A percentile compares a stretch with the other conserved stretches of the same genome.
Evolutionary conservation across 768 basidiomycete genomes (phyloP).

Genomic region (Mycena filopes): DNA sequence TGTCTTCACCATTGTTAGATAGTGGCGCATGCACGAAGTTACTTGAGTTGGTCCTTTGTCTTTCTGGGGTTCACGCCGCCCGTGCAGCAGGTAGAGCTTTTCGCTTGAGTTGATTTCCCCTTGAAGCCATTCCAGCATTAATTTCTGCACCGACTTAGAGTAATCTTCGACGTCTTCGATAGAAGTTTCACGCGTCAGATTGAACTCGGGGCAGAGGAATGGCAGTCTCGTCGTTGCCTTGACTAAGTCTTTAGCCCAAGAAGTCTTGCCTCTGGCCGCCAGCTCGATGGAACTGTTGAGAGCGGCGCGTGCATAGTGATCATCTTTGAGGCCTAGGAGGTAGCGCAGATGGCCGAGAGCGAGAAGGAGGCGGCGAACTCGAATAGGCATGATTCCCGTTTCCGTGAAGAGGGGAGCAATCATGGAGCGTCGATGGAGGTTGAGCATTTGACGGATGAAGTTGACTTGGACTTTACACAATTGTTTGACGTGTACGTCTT

Average conservation of each 20-base stretch:
- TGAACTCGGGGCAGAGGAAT: constrained; percentile 5
- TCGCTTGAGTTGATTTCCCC: too few species aligned
- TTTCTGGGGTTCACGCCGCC: constrained; percentile 24
- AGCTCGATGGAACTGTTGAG: constrained; percentile 7
- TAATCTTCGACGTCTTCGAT: not conserved
- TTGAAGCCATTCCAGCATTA: constrained; percentile 13
- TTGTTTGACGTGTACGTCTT: too few species aligned
- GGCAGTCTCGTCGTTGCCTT: constrained; percentile 1
- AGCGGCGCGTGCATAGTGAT: not conserved
- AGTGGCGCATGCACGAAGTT: constrained; percentile 13
- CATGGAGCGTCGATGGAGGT: too few species aligned
- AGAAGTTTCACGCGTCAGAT: not conserved
- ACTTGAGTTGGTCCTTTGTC: not conserved
- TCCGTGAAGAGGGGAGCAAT: too few species aligned
- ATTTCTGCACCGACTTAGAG: not conserved
- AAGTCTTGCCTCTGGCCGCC: not conserved
- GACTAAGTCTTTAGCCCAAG: constrained; percentile 5
- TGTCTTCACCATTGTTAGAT: constrained; percentile 13
- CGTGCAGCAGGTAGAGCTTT: constrained; percentile 25
- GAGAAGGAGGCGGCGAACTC: constrained; percentile 30
- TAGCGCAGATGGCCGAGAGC: constrained; percentile 35
- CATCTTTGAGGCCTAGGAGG: constrained; percentile 14
- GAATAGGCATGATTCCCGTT: too few species aligned
- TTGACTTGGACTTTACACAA: too few species aligned
- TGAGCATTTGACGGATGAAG: too few species aligned